A percentile compares a stretch with the other conserved stretches of the same genome.
Conservation (phyloP, 176 grass and related monocot genomes). For the Avena sativa region DNA sequence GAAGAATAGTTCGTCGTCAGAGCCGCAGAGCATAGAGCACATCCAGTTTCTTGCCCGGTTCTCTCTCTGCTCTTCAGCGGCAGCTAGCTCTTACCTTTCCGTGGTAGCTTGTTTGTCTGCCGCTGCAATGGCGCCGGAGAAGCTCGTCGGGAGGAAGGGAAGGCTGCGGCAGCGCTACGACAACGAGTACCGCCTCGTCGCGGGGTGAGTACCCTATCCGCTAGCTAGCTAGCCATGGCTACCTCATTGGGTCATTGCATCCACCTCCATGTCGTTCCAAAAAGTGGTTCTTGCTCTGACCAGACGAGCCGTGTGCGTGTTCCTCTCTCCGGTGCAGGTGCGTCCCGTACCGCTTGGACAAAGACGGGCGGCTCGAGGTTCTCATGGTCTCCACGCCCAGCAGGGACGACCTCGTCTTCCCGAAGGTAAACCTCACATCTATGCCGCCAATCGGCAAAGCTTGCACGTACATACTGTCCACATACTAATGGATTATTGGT, state of each 20-base stretch:
- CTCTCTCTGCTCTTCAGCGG: background rate
- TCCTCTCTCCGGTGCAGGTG: conserved; percentile 39
- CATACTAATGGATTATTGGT: background rate
- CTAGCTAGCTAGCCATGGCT: no score
- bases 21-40: background rate
- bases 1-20: conserved; percentile 14
- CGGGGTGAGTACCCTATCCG: conserved; percentile 38
- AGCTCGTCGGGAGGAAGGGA: conserved; percentile 57
- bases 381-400: conserved; percentile 90
- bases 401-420: conserved; percentile 86
- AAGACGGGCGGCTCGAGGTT: conserved; percentile 55
- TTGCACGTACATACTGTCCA: no score
- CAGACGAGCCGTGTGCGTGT: background rate
- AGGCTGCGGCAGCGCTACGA: conserved; percentile 73
- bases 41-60: background rate
- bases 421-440: conserved; percentile 59
- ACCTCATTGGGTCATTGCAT: background rate
- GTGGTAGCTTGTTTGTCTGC: background rate
- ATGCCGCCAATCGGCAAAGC: no score
- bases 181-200: conserved; percentile 73
- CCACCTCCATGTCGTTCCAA: background rate
- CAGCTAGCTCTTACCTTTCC: background rate
- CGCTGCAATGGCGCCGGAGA: conserved; percentile 38
- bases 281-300: background rate
- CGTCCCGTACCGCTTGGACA: conserved; percentile 68